Evolutionary conservation across 306 rosid genomes (phyloP).

Genomic region (Senna siamea): DNA sequence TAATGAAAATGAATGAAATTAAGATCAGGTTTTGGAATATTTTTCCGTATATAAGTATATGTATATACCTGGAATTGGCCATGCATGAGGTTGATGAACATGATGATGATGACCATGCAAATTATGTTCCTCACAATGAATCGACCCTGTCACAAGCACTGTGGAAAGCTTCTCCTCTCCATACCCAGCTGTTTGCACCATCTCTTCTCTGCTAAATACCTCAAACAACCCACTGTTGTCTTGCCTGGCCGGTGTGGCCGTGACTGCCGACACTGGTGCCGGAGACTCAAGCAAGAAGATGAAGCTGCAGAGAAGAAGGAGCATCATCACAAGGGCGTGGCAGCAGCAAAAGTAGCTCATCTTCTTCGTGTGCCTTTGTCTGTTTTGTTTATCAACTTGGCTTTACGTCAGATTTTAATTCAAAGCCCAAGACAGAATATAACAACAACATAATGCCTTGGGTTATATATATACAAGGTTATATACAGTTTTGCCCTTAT

Average conservation of each 20-base stretch:
- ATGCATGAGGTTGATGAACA: slow-evolving; percentile 55
- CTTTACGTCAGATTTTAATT: slow-evolving; percentile 32
- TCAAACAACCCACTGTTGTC: slow-evolving; percentile 41
- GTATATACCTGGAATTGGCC: slow-evolving; percentile 73
- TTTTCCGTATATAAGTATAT: not conserved
- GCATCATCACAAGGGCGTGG: slow-evolving; percentile 30
- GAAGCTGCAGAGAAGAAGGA: slow-evolving; percentile 33
- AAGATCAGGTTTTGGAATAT: no score
- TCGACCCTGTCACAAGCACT: slow-evolving; percentile 81
- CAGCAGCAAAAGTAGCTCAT: slow-evolving; percentile 52
- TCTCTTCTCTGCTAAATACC: slow-evolving; percentile 62
- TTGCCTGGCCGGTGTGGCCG: not conserved
- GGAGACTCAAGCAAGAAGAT: slow-evolving; percentile 31
- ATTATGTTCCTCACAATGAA: slow-evolving; percentile 61
- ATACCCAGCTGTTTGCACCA: slow-evolving; percentile 77
- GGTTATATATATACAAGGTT: slow-evolving; percentile 8
- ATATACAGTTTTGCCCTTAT: slow-evolving; percentile 38
- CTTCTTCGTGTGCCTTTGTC: slow-evolving; percentile 29
- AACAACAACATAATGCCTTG: no score
- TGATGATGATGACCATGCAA: slow-evolving; percentile 23
- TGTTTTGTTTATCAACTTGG: slow-evolving; percentile 30
- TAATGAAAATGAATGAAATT: no score
- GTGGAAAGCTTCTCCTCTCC: slow-evolving; percentile 94
- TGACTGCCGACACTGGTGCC: not conserved
- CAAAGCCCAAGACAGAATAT: not conserved